Percentiles rank a stretch among this genome's conserved stretches.
These are phyloP conservation scores for Neofusicoccum cordaticola DNA, from an alignment of 2,329 filamentous ascomycete species.

Conservation along the genomic window DNA sequence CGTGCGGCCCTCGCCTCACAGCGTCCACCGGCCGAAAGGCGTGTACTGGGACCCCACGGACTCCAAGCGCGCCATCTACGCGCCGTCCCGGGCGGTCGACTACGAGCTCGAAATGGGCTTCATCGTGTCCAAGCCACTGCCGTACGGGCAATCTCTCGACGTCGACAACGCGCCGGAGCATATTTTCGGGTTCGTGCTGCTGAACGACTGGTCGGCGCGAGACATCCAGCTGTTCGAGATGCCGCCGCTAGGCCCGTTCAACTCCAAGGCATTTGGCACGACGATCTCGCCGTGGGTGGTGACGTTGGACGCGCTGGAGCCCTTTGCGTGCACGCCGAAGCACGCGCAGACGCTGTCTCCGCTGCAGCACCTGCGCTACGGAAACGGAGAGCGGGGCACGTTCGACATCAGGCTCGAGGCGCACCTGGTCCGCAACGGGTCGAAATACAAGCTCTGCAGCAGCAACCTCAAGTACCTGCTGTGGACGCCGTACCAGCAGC, in stretches of 20 bases:
- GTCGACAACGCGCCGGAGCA: constrained; percentile 50
- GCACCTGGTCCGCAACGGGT: constrained; percentile 24
- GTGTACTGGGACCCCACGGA: constrained; percentile 28
- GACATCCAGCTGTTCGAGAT: constrained; percentile 63
- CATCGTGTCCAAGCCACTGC: constrained; percentile 42
- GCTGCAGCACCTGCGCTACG: constrained; percentile 25
- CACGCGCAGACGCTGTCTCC: constrained; percentile 15
- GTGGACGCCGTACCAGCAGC: constrained; percentile 47
- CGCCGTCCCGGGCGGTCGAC: constrained; percentile 42
- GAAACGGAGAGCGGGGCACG: constrained; percentile 25
- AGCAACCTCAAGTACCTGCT: constrained; percentile 40
- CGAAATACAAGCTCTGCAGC: constrained; percentile 25
- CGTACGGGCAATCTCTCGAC: constrained; percentile 37
- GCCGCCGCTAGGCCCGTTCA: constrained; percentile 59
- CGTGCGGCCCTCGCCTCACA: constrained; percentile 50
- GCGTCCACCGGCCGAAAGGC: constrained; percentile 25
- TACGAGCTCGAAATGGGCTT: constrained; percentile 52
- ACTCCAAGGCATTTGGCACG: constrained; percentile 60
- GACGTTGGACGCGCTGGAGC: constrained; percentile 56
- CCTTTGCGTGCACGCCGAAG: constrained; percentile 27
- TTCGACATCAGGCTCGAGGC: constrained; percentile 28
- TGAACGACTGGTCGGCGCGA: constrained; percentile 64
- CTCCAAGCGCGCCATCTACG: constrained; percentile 51
- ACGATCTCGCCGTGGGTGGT: constrained; percentile 62
- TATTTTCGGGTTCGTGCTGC: constrained; percentile 61